phyloP scores from a whole-genome alignment of 176 grass and related monocot species.

The Zoysia japonica region DNA sequence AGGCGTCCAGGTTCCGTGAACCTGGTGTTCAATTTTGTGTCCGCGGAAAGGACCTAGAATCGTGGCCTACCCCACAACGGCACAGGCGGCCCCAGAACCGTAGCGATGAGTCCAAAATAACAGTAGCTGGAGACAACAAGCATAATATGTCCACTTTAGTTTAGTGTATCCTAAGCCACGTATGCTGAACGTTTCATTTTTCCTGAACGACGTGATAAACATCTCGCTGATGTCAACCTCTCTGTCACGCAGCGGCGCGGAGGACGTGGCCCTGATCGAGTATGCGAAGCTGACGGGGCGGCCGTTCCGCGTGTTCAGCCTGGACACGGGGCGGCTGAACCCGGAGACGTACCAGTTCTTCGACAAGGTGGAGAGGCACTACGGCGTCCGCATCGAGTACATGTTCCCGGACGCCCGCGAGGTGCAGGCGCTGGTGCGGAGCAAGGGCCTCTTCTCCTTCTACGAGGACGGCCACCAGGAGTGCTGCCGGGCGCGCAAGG shows the following conservation, averaged over 20 bases:
- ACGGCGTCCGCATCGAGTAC: slow-evolving; percentile 90
- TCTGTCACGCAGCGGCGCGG: slow-evolving; percentile 59
- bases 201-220: background rate
- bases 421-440: slow-evolving; percentile 79
- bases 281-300: slow-evolving; percentile 79
- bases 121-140: background rate
- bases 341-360: slow-evolving; percentile 87
- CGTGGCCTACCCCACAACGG: slow-evolving; percentile 28
- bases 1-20: slow-evolving; percentile 42
- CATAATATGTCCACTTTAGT: background rate
- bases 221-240: background rate
- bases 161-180: background rate
- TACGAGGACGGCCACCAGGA: slow-evolving; percentile 97
- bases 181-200: no score
- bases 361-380: slow-evolving; percentile 89
- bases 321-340: slow-evolving; percentile 87
- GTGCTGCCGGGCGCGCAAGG: slow-evolving; percentile 91
- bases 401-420: slow-evolving; percentile 84
- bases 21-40: background rate
- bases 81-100: slow-evolving; percentile 9
- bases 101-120: background rate
- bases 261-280: slow-evolving; percentile 95
- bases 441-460: slow-evolving; percentile 97
- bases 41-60: slow-evolving; percentile 20
- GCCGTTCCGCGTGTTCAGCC: slow-evolving; percentile 87